Percentiles rank a stretch among this genome's conserved stretches.
These are phyloP conservation scores for Daldinia caldariorum DNA, from an alignment of 495 filamentous ascomycete species.

Conservation along the genomic window DNA sequence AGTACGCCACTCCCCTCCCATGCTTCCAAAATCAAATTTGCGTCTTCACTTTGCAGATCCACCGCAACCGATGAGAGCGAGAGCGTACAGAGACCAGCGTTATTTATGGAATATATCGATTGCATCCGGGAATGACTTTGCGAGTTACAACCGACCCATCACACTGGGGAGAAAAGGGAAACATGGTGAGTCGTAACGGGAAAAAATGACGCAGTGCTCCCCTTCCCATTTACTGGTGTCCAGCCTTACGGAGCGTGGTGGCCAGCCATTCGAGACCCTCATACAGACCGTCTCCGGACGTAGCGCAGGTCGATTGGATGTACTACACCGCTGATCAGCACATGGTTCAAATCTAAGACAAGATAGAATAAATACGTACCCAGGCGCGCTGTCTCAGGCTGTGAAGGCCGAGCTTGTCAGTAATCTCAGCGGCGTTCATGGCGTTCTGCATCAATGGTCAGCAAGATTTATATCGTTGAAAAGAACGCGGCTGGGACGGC, in stretches of 20 bases:
- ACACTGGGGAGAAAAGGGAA: conserved; percentile 47
- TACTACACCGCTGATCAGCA: conserved; percentile 68
- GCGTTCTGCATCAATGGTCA: conserved; percentile 73
- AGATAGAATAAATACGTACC: conserved; percentile 65
- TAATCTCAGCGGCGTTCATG: conserved; percentile 99
- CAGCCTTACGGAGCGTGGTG: conserved; percentile 91
- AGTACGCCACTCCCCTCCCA: conserved; percentile 54
- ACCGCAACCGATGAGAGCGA: conserved; percentile 49
- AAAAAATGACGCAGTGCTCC: conserved; percentile 35
- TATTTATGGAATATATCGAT: conserved; percentile 59
- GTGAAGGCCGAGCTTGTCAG: conserved; percentile 99
- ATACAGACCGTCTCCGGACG: conserved; percentile 98
- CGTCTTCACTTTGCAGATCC: conserved; percentile 52
- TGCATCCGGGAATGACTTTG: conserved; percentile 54
- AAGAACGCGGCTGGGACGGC: not conserved
- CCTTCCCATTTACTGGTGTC: conserved; percentile 71
- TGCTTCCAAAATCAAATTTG: conserved; percentile 58
- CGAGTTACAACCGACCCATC: conserved; percentile 61
- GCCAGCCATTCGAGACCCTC: conserved; percentile 99
- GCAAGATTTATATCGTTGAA: conserved; percentile 4
- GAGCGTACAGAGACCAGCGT: conserved; percentile 46
- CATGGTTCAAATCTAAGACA: conserved; percentile 6
- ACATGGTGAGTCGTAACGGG: conserved; percentile 41
- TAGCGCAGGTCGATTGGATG: conserved; percentile 99
- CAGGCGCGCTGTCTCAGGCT: conserved; percentile 96